These are phyloP conservation scores for Boletus vinaceobasis DNA, from an alignment of 768 basidiomycete species.

Conservation along the genomic window DNA sequence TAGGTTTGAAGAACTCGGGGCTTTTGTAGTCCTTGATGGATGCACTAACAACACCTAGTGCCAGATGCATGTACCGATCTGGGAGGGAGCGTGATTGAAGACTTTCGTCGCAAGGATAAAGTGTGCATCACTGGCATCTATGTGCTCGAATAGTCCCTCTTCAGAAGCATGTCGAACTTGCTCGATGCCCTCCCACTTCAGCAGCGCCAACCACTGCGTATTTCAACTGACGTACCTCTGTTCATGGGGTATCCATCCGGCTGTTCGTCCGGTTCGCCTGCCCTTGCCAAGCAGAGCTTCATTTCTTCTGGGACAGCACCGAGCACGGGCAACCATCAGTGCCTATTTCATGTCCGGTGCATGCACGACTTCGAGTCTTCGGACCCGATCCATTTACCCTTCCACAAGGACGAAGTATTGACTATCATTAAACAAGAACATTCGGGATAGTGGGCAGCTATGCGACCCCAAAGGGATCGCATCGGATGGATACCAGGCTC, in stretches of 20 bases:
- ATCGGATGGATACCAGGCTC: slow-evolving; percentile 78
- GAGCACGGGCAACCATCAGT: slow-evolving; percentile 30
- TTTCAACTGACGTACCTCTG: slow-evolving; percentile 35
- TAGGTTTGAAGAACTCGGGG: neutral
- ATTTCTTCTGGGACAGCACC: slow-evolving; percentile 25
- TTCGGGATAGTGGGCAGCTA: slow-evolving; percentile 82
- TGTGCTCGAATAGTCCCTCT: neutral
- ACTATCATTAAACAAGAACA: slow-evolving; percentile 65
- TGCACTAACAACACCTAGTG: slow-evolving; percentile 9
- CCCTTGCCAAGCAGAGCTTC: slow-evolving; percentile 3
- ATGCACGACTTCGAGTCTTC: slow-evolving; percentile 64
- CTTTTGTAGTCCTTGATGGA: neutral
- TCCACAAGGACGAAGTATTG: slow-evolving; percentile 64
- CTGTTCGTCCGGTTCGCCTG: slow-evolving; percentile 24
- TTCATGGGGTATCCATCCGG: slow-evolving; percentile 35
- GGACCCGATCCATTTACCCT: slow-evolving; percentile 60
- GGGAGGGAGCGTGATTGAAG: neutral
- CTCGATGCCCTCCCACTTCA: neutral
- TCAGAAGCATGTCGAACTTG: slow-evolving; percentile 11
- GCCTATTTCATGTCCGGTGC: slow-evolving; percentile 48
- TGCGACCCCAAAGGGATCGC: slow-evolving; percentile 46
- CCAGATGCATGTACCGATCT: neutral
- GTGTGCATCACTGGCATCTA: neutral
- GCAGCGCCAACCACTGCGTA: slow-evolving; percentile 21
- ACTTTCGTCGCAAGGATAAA: slow-evolving; percentile 10